These are phyloP conservation scores for Cucurbita maxima DNA, from an alignment of 306 rosid genomes.

Conservation along the genomic window DNA sequence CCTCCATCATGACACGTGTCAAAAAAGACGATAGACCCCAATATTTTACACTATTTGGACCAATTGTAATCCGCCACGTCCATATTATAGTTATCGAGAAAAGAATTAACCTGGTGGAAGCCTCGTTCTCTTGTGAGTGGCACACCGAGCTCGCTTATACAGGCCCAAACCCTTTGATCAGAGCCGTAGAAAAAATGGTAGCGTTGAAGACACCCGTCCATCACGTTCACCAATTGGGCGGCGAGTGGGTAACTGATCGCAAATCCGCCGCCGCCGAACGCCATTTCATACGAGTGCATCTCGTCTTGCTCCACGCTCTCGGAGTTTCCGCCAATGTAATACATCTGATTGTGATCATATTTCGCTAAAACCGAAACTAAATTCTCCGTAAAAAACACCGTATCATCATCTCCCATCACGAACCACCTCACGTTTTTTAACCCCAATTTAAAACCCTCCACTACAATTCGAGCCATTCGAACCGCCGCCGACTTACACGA, in stretches of 20 bases:
- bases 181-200: slow-evolving; percentile 80
- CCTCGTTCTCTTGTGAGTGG: slow-evolving; percentile 57
- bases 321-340: slow-evolving; percentile 74
- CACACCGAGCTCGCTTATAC: slow-evolving; percentile 64
- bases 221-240: slow-evolving; percentile 30
- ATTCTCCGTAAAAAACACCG: slow-evolving; percentile 63
- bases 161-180: slow-evolving; percentile 88
- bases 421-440: slow-evolving; percentile 75
- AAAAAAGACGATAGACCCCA: neutral
- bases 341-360: slow-evolving; percentile 56
- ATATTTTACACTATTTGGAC: neutral
- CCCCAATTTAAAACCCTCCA: slow-evolving; percentile 53
- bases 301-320: slow-evolving; percentile 87
- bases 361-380: slow-evolving; percentile 53
- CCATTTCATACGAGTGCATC: slow-evolving; percentile 74
- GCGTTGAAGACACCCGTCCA: slow-evolving; percentile 71
- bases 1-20: neutral
- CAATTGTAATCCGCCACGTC: neutral
- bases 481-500: slow-evolving; percentile 56
- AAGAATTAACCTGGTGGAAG: slow-evolving; percentile 68
- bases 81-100: neutral
- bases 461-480: slow-evolving; percentile 64
- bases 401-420: slow-evolving; percentile 97
- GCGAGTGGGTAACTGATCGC: slow-evolving; percentile 76
- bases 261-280: slow-evolving; percentile 92